Evolutionary conservation across 352 stramenopile genomes (phyloP).

Genomic region (Phytophthora pini): DNA sequence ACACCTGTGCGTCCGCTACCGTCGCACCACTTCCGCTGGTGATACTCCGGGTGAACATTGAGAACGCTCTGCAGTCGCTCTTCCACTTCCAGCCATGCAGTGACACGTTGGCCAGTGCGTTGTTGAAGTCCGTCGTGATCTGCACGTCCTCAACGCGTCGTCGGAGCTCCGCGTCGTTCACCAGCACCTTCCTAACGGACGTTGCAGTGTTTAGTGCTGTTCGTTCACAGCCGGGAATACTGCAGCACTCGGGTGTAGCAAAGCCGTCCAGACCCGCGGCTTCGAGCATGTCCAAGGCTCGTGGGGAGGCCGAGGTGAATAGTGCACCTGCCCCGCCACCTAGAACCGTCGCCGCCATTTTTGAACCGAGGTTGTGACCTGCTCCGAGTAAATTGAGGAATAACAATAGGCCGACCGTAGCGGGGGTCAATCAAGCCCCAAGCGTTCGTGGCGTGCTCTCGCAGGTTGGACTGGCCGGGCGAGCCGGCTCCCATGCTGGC

Average conservation of each 20-base stretch:
- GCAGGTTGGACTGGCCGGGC: constrained; percentile 3
- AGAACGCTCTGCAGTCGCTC: constrained; percentile 36
- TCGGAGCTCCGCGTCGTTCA: constrained; percentile 44
- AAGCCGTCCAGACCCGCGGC: constrained; percentile 24
- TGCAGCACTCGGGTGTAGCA: constrained; percentile 16
- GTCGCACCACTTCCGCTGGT: constrained; percentile 16
- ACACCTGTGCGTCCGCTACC: constrained; percentile 23
- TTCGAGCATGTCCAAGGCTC: constrained; percentile 36
- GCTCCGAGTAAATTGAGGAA: constrained; percentile 30
- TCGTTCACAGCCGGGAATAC: constrained; percentile 15
- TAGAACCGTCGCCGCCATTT: constrained; percentile 19
- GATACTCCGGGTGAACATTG: constrained; percentile 33
- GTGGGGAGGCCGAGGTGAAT: constrained; percentile 22
- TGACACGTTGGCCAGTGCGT: constrained; percentile 35
- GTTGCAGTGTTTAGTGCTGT: constrained; percentile 7
- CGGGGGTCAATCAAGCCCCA: constrained; percentile 10
- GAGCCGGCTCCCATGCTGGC: constrained; percentile 6
- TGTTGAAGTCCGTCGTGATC: constrained; percentile 35
- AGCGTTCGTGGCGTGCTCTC: constrained; percentile 7
- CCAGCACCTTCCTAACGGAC: constrained; percentile 21
- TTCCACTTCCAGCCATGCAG: constrained; percentile 47
- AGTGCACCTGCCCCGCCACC: constrained; percentile 2
- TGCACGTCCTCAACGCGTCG: constrained; percentile 25
- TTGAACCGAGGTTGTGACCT: constrained; percentile 7
- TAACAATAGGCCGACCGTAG: not conserved